These are phyloP conservation scores for Gloeophyllum trabeum DNA, from an alignment of 768 basidiomycete genomes.

Conservation along the genomic window DNA sequence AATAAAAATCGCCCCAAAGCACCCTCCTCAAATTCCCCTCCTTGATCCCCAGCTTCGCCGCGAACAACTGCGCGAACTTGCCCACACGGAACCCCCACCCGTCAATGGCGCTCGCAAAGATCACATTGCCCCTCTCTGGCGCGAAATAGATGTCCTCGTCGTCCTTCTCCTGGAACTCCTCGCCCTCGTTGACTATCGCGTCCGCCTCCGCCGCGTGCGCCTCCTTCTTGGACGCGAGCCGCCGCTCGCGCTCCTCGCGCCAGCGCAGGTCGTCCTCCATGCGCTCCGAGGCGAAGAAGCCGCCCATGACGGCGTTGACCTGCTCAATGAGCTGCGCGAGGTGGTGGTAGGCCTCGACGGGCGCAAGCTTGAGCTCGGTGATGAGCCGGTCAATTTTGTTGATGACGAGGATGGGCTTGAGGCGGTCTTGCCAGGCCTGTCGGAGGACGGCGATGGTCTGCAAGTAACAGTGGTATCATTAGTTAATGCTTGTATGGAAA, in stretches of 20 bases:
- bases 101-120: constrained; percentile 92
- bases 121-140: constrained; percentile 89
- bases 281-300: constrained; percentile 87
- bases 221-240: constrained; percentile 69
- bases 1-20: constrained; percentile 95
- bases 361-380: constrained; percentile 85
- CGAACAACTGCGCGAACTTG: constrained; percentile 90
- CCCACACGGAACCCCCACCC: constrained; percentile 96
- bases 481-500: no score
- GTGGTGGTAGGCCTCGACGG: constrained; percentile 90
- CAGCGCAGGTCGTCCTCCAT: constrained; percentile 96
- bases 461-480: background rate
- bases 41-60: constrained; percentile 81
- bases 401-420: constrained; percentile 88
- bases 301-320: constrained; percentile 97
- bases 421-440: constrained; percentile 86
- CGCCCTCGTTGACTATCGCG: constrained; percentile 42
- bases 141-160: constrained; percentile 98
- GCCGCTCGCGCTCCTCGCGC: constrained; percentile 83
- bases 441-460: constrained; percentile 92
- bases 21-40: constrained; percentile 78
- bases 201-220: constrained; percentile 55
- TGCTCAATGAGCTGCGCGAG: constrained; percentile 90
- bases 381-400: constrained; percentile 95
- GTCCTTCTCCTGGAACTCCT: constrained; percentile 87